Conservation (phyloP, 2,329 filamentous ascomycete species). For the Trichoderma sp. region DNA sequence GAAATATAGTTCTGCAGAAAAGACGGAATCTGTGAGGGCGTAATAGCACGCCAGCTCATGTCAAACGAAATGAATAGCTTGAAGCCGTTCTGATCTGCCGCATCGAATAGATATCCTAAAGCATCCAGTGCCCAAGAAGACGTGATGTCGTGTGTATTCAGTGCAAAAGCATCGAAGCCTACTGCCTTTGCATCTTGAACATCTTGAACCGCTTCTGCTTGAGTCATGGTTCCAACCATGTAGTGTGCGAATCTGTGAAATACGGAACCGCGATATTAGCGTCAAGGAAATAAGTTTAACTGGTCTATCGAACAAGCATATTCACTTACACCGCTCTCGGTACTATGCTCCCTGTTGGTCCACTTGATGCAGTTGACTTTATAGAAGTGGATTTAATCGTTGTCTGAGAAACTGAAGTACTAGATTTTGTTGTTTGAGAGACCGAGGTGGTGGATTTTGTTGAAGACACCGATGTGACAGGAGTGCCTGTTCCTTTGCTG, state of each 20-base stretch:
- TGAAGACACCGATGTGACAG: background rate
- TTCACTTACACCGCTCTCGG: conserved; percentile 11
- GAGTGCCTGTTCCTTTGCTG: background rate
- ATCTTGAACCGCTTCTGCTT: background rate
- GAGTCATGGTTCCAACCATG: conserved; percentile 3
- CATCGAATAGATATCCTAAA: background rate
- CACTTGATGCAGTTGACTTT: background rate
- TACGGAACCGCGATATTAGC: background rate
- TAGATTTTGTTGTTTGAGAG: background rate
- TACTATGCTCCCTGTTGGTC: background rate
- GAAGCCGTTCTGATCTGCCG: conserved; percentile 4
- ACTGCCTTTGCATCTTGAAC: background rate
- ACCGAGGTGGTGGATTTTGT: background rate
- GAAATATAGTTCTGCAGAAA: conserved; percentile 4
- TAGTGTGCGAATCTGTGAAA: conserved; percentile 1
- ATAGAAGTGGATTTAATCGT: conserved; percentile 1
- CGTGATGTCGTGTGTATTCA: conserved; percentile 13
- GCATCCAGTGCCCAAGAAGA: conserved; percentile 2
- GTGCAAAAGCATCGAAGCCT: conserved; percentile 11
- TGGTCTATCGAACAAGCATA: background rate
- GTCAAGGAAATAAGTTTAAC: background rate
- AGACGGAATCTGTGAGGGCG: background rate
- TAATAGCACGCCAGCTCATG: conserved; percentile 6
- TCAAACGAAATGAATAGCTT: conserved; percentile 12
- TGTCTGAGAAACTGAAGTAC: background rate